Percentiles rank a stretch among this genome's conserved stretches.
phyloP scores from a whole-genome alignment of 1,139 yeast species.

The Arxiozyma slooffiae region DNA sequence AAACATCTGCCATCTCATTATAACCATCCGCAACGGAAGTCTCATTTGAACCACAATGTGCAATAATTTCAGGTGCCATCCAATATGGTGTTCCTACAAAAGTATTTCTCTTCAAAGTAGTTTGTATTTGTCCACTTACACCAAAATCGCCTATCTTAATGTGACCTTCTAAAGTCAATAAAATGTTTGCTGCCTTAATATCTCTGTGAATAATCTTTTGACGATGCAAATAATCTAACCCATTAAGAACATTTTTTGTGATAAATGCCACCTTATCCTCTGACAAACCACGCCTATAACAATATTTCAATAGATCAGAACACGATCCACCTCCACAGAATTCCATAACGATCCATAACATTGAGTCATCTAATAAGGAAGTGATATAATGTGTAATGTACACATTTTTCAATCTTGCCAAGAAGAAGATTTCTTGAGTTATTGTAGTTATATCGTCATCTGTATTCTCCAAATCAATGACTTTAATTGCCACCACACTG shows the following conservation, averaged over 20 bases:
- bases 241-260: constrained; percentile 49
- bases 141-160: constrained; percentile 82
- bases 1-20: constrained; percentile 72
- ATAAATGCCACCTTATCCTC: constrained; percentile 55
- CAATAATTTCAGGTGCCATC: constrained; percentile 88
- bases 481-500: constrained; percentile 59
- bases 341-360: constrained; percentile 87
- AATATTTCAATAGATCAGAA: constrained; percentile 52
- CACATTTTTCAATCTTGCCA: constrained; percentile 55
- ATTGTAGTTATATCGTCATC: constrained; percentile 62
- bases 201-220: constrained; percentile 75
- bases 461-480: constrained; percentile 62
- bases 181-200: constrained; percentile 72
- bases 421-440: constrained; percentile 65
- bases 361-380: constrained; percentile 51
- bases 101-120: constrained; percentile 52
- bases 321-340: constrained; percentile 90
- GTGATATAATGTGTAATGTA: constrained; percentile 57
- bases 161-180: constrained; percentile 51
- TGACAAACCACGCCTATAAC: constrained; percentile 38
- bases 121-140: constrained; percentile 69
- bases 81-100: constrained; percentile 88
- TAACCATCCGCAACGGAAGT: constrained; percentile 40
- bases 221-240: constrained; percentile 61
- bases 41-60: constrained; percentile 10